These are phyloP conservation scores for Teratosphaeria nubilosa DNA, from an alignment of 2,329 filamentous ascomycete species.

Conservation along the genomic window DNA sequence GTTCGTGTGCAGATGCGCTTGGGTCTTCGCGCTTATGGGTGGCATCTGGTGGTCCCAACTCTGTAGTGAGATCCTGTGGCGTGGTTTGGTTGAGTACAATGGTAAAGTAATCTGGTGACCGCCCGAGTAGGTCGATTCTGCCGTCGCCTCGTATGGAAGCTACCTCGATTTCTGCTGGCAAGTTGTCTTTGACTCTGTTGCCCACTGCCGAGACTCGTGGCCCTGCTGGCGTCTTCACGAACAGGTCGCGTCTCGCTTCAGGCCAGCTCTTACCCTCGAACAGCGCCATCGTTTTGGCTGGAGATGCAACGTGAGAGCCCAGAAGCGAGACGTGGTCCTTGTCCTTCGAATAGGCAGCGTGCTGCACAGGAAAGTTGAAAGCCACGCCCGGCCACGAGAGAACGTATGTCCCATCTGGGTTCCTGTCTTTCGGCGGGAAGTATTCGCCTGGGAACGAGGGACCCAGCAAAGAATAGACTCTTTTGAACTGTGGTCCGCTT, in stretches of 20 bases:
- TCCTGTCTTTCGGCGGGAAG: constrained; percentile 50
- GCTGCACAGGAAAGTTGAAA: constrained; percentile 75
- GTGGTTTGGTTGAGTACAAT: constrained; percentile 78
- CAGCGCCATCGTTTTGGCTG: constrained; percentile 78
- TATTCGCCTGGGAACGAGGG: constrained; percentile 94
- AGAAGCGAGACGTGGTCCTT: constrained; percentile 79
- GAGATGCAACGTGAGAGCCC: constrained; percentile 64
- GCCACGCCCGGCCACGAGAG: constrained; percentile 91
- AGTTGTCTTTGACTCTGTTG: constrained; percentile 62
- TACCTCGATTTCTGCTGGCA: constrained; percentile 81
- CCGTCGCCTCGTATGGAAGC: constrained; percentile 71
- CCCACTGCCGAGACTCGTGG: constrained; percentile 61
- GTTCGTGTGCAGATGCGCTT: constrained; percentile 4
- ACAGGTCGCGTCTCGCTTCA: constrained; percentile 65
- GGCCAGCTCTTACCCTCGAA: constrained; percentile 89
- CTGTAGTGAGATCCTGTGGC: constrained; percentile 80
- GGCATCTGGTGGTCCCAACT: constrained; percentile 85
- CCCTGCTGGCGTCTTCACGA: constrained; percentile 62
- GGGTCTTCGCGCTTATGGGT: constrained; percentile 55
- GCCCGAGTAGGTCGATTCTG: constrained; percentile 62
- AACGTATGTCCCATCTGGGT: constrained; percentile 64
- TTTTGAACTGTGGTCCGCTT: constrained; percentile 21
- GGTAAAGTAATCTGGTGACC: constrained; percentile 49
- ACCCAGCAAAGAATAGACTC: constrained; percentile 82
- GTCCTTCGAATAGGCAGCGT: constrained; percentile 62